Base-by-base conservation (phyloP, 495 filamentous ascomycete species). In the Aspergillus sparsus region DNA sequence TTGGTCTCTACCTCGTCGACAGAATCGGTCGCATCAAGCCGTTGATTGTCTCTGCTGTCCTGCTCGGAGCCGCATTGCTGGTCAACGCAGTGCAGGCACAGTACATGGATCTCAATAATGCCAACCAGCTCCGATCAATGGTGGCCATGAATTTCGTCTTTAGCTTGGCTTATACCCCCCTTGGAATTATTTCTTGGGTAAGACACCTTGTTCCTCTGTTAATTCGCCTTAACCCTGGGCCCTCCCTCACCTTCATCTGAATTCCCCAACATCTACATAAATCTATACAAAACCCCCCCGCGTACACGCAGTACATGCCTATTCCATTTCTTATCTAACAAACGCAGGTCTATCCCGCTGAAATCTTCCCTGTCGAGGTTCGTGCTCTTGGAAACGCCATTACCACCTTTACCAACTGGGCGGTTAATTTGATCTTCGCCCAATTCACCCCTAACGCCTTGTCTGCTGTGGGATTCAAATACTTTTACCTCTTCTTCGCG, bases 361-460 rank as follows among this genome's bases (percentile, higher is more conserved):
- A 84, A 69, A 80, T 84, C 39, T 82, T 82, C 71, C 81, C 80
- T 1, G 71, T 79, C 7, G 75, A 81, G 54, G 73, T 82, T 11
- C 76, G 81, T 45, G 76, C 73, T 31, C 77, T 77, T 49, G 80
- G 76, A 7, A 82, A 82, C 58, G 71, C 79, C 11, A 54, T 84
- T 12, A 73, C 80, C 6, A 81, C 81, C 9, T 72, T 80, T 52
- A 77, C 76, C 6, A 81, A 83, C 66, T 82, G 81, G 70, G 76
- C 75, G 18, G 69, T 80, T 2, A 82, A 80, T 57, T 61, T 82
- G 49, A 59, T 83, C 13, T 81, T 83, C 56, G 80, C 77, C 0
- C 82, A 83, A 47, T 78, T 75, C 53, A 74, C 80, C 0, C 82
- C 82, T 0, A 71, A 76, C 35, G 81, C 80, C 0, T 65, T 85